Evolutionary conservation across 257 asterid genomes (phyloP), one percentile per base, ranked within the genome.

Genomic region (Solanum peruvianum): DNA sequence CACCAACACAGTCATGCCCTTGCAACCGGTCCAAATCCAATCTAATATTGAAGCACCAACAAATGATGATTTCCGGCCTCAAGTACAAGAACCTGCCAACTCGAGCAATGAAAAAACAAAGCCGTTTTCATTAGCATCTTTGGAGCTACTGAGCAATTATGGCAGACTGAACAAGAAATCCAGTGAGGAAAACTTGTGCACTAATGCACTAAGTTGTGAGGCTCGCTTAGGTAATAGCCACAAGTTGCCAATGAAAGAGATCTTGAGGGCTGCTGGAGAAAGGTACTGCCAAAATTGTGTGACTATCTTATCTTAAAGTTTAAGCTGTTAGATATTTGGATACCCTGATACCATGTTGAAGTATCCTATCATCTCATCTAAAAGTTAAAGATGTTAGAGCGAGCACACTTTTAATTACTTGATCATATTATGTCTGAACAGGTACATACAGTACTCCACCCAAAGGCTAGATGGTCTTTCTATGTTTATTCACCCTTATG

Each of bases 181-280:
- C 9, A 73, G 82, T 6, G 87, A 60, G 37, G 91, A 70, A 69
- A 87, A 49, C 37, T 31, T 11, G 75, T 62, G 77, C 31, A 16
- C 7, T 71, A 72, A 33, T 70, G 37, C 87, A 29, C 58, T 12
- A 37, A 58, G 11, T 20, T 42, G 60, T 49, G 87, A 76, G 64
- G 45, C 25, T 6, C 39, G 25, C 20, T 85, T 31, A 80, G 66
- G 69, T 29, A 47, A 47, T 3, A 18, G 75, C 66, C 83, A 66
- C 41, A 89, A 86, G 62, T 31, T 93, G n/a, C 89, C 95, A 33
- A 78, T 89, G 42, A 92, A 88, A 21, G 95, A 95, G 33, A 91
- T 90, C 70, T 35, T 95, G 75, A 93, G 90, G 90, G 37, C 90
- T 62, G 96, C 93, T 6, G 97, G 95, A 64, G 95, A 93, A 85